These are phyloP conservation scores for Fusarium succisae DNA, from an alignment of 2,329 filamentous ascomycete genomes.

Conservation along the genomic window DNA sequence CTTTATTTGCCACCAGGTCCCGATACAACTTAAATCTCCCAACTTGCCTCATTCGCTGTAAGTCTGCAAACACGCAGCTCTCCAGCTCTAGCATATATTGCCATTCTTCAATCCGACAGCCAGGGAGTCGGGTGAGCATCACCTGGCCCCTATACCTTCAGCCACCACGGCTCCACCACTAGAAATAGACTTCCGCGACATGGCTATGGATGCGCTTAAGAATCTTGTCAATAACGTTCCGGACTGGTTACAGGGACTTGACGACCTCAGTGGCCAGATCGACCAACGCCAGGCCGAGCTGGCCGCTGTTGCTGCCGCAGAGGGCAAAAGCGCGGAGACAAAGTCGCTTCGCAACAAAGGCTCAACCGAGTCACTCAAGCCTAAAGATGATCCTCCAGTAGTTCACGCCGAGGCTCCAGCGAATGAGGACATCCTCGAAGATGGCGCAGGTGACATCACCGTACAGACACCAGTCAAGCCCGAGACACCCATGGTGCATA, in stretches of 20 bases:
- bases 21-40: neutral
- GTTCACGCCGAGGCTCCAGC: slow-evolving; percentile 25
- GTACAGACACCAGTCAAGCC: slow-evolving; percentile 32
- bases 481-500: slow-evolving; percentile 42
- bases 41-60: neutral
- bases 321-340: slow-evolving; percentile 43
- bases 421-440: slow-evolving; percentile 31
- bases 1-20: slow-evolving; percentile 28
- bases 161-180: slow-evolving; percentile 43
- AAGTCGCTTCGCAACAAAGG: slow-evolving; percentile 61
- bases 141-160: slow-evolving; percentile 44
- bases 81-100: neutral
- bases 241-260: slow-evolving; percentile 67
- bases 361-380: slow-evolving; percentile 63
- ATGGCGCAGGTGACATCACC: slow-evolving; percentile 10
- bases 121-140: slow-evolving; percentile 45
- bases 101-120: slow-evolving; percentile 15
- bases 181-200: slow-evolving; percentile 45
- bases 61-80: slow-evolving; percentile 13
- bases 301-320: slow-evolving; percentile 55
- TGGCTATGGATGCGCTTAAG: slow-evolving; percentile 65
- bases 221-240: slow-evolving; percentile 66
- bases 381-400: slow-evolving; percentile 52
- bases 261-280: slow-evolving; percentile 69
- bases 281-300: slow-evolving; percentile 69